Conservation (phyloP, 202 grass and related monocot species). For the Brachypodium distachyon region DNA sequence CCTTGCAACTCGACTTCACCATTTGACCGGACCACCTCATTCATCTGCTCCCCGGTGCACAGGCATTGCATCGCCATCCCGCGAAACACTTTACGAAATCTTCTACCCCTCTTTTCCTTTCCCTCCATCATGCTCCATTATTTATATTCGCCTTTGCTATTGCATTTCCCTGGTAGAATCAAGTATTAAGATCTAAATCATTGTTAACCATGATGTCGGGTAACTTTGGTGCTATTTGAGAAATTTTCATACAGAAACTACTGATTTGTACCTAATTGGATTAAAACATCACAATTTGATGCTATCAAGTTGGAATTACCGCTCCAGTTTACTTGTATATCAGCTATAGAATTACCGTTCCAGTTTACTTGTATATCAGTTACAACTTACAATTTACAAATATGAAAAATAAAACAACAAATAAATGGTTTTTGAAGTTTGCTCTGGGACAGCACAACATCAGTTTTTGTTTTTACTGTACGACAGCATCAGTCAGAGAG, state of each 20-base stretch:
- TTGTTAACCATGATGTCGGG: not conserved
- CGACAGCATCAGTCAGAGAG: not conserved
- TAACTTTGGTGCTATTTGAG: not conserved
- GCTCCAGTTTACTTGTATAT: not conserved
- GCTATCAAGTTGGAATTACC: not conserved
- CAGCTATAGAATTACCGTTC: not conserved
- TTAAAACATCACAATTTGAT: not conserved
- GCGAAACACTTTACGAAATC: conserved; percentile 13
- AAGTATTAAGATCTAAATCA: not conserved
- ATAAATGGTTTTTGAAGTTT: not conserved
- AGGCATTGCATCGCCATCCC: conserved; percentile 76
- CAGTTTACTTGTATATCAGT: not conserved
- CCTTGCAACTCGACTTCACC: conserved; percentile 3
- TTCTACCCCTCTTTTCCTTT: conserved; percentile 31
- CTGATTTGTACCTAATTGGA: not conserved
- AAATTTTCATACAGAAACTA: not conserved
- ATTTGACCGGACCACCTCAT: conserved; percentile 46
- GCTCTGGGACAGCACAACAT: not conserved
- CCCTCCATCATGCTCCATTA: conserved; percentile 40
- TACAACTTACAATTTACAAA: too few species aligned
- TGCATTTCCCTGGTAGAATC: not conserved
- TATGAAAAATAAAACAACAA: too few species aligned
- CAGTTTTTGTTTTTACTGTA: not conserved
- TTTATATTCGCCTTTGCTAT: not conserved
- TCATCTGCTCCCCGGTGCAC: conserved; percentile 79